These are phyloP conservation scores for Aspergillus ostianus DNA, from an alignment of 495 filamentous ascomycete genomes.

Conservation along the genomic window DNA sequence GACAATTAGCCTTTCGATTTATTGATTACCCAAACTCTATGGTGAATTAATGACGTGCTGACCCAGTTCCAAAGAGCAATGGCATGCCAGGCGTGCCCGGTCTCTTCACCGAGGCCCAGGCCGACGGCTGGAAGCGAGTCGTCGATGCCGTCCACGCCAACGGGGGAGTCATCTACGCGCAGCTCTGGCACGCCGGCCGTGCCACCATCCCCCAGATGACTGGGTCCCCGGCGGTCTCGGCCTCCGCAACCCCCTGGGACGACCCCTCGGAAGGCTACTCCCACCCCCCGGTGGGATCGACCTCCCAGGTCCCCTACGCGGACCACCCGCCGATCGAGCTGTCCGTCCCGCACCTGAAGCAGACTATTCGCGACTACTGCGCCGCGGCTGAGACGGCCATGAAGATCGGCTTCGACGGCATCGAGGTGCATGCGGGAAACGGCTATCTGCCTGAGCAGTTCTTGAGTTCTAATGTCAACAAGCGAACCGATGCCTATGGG, in stretches of 20 bases:
- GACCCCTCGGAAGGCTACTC: slow-evolving; percentile 37
- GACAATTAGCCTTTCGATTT: not conserved
- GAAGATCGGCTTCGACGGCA: slow-evolving; percentile 42
- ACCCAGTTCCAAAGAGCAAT: slow-evolving; percentile 26
- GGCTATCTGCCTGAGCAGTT: slow-evolving; percentile 54
- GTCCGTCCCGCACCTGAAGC: slow-evolving; percentile 42
- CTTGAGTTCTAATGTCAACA: slow-evolving; percentile 43
- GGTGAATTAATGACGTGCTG: not conserved
- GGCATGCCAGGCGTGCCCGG: slow-evolving; percentile 51
- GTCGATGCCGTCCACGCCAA: slow-evolving; percentile 53
- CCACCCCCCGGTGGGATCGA: slow-evolving; percentile 33
- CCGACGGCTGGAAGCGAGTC: slow-evolving; percentile 48
- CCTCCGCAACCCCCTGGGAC: slow-evolving; percentile 44
- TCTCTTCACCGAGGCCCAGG: slow-evolving; percentile 46
- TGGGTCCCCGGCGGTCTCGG: slow-evolving; percentile 36
- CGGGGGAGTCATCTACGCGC: slow-evolving; percentile 51
- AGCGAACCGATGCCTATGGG: slow-evolving; percentile 48
- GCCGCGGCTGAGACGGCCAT: slow-evolving; percentile 32
- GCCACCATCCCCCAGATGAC: slow-evolving; percentile 45
- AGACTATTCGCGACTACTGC: slow-evolving; percentile 23
- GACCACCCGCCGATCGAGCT: slow-evolving; percentile 47
- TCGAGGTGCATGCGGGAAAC: slow-evolving; percentile 51
- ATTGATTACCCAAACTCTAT: not conserved
- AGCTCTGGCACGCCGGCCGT: slow-evolving; percentile 54
- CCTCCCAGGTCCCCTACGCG: slow-evolving; percentile 38